These are phyloP conservation scores for Tricholoma bakamatsutake DNA, from an alignment of 768 basidiomycete genomes.

Conservation along the genomic window DNA sequence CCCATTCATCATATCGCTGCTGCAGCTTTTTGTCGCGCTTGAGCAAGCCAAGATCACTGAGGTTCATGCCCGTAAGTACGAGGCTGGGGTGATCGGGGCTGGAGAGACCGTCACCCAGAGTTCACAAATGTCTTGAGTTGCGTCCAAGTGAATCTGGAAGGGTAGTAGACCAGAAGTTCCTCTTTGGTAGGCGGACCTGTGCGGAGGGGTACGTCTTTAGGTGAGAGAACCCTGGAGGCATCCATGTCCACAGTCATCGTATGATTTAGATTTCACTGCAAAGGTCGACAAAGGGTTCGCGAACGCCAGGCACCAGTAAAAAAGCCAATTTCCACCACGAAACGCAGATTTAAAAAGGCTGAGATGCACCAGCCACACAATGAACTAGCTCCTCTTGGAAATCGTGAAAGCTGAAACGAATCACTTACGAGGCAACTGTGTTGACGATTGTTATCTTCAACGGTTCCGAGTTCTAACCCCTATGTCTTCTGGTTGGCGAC, in stretches of 20 bases:
- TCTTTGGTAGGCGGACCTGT: conserved; percentile 64
- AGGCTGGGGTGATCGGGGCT: background rate
- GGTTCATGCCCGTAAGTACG: background rate
- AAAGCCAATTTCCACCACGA: background rate
- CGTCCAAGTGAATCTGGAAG: conserved; percentile 68
- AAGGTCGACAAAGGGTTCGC: background rate
- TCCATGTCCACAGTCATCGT: conserved; percentile 5
- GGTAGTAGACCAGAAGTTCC: conserved; percentile 64
- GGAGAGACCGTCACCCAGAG: conserved; percentile 49
- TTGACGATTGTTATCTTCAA: background rate
- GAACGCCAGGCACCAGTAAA: no score
- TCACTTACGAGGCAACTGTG: background rate
- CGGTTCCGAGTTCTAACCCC: background rate
- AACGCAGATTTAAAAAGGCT: background rate
- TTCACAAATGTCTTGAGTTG: conserved; percentile 75
- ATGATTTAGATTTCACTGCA: background rate
- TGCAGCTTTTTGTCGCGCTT: conserved; percentile 72
- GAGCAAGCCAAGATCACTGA: conserved; percentile 72
- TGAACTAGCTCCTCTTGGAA: background rate
- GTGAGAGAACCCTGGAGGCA: conserved; percentile 5
- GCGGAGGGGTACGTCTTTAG: conserved; percentile 32
- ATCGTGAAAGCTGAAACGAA: background rate
- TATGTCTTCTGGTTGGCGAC: background rate
- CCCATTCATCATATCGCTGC: conserved; percentile 58
- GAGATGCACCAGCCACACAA: background rate